Evolutionary conservation across 176 grass and related monocot species (phyloP), one percentile per base, ranked within the genome.

Genomic region (Panicum miliaceum): DNA sequence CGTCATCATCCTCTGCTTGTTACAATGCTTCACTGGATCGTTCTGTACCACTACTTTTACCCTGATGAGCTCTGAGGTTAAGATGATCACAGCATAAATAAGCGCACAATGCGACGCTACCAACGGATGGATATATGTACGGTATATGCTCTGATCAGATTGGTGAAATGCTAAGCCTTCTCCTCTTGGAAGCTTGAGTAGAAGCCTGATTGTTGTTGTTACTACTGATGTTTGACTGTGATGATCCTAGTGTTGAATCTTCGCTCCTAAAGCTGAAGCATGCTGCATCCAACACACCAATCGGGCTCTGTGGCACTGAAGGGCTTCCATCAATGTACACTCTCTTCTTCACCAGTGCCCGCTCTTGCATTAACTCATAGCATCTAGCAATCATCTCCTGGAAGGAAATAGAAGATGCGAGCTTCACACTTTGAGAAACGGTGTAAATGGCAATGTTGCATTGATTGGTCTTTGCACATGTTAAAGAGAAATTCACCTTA

Each of bases 361-460:
- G 81, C 64, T 85, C 84, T 85, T 85, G 76, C 54, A 96, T 87
- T 76, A 93, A 57, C 81, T 88, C 91, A 72, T 88, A 81, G 71
- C 95, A 97, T 84, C 53, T 90, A 76, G 79, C 22, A 63, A 98
- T 25, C 78, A 85, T 92, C 36, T 86, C 90, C 95, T 98, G 69
- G 25, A 78, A 69, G 69, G 25, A 78, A 69, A 81, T 43, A 48
- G 13, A 41, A 52, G 57, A 75, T 71, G 42, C 48, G 80, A 4
- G 76, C 9, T 76, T 60, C 62, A 52, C 66, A 76, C 64, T 63
- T 91, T 80, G 51, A 86, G 71, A 80, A 77, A 79, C 11, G 62
- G 6, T 62, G 46, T 42, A 81, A 85, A 52, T 43, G 53, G 4
- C 34, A 61, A 76, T 53, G 71, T 3, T 42, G 9, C 4, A 36